Evolutionary conservation across 2,329 filamentous ascomycete genomes (phyloP), one percentile per base, ranked within the genome.

Genomic region (Hypoxylon sp.): DNA sequence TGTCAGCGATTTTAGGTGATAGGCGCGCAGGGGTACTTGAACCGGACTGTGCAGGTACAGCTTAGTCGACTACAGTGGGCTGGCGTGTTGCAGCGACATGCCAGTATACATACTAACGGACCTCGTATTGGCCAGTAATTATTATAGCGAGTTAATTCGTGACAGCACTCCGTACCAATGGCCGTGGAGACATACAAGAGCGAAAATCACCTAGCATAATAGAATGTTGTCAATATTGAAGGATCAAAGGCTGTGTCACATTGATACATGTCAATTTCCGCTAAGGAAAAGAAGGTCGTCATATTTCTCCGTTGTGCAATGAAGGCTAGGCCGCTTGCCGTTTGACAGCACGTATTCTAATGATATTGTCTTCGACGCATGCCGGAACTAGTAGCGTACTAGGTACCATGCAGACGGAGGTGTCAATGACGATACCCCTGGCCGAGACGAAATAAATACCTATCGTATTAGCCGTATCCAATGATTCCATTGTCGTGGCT

Each of bases 281-380:
- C 68, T 63, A 59, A 68, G 65, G 50, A 37, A 56, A 66, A 51
- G 59, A 71, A 68, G 50, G 35, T 64, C 60, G 51, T 31, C 57
- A 31, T 31, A 50, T 57, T 56, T 54, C 56, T 64, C 50, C 65
- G 67, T 26, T 52, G 69, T 71, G 61, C 37, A 58, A 71, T 60
- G 14, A 64, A 37, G 50, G 46, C 33, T 54, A 69, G 44, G 66
- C 50, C 14, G 61, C 47, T 46, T 67, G 42, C 63, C 60, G 63
- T 42, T 71, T 63, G 60, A 64, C 61, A 65, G 56, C 63, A 59
- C 48, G 57, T 53, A 47, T 57, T 61, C 39, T 47, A 50, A 63
- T 46, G 55, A 39, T 59, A 29, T 35, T 39, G 60, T 65, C 55
- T 60, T 65, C 50, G 51, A 70, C 63, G 59, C 56, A 71, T 70